These are phyloP conservation scores for Oryza longistaminata DNA, from an alignment of 176 grass and related monocot genomes.

Conservation along the genomic window DNA sequence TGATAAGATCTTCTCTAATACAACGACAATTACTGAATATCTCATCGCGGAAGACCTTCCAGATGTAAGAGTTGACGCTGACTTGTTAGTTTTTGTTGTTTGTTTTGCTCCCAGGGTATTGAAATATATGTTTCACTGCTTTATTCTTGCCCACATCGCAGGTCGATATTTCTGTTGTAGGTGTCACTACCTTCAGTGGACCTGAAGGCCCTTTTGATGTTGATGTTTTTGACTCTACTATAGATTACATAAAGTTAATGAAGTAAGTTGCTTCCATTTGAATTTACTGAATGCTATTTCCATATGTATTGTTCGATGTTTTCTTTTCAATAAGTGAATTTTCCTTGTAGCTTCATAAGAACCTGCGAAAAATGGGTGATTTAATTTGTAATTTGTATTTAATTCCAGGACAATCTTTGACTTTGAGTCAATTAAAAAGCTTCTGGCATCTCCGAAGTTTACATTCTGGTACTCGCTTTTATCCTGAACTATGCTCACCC, in stretches of 20 bases:
- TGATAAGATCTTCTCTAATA: conserved; percentile 87
- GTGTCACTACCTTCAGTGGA: conserved; percentile 77
- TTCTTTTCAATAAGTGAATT: conserved; percentile 27
- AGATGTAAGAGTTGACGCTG: conserved; percentile 52
- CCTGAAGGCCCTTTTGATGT: conserved; percentile 90
- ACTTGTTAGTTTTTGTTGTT: background rate
- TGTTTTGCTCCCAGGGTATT: background rate
- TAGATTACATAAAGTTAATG: conserved; percentile 95
- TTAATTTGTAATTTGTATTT: conserved; percentile 10
- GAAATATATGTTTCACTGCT: conserved; percentile 2
- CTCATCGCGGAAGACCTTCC: conserved; percentile 83
- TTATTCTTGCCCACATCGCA: conserved; percentile 29
- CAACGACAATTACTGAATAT: conserved; percentile 80
- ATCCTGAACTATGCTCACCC: conserved; percentile 1
- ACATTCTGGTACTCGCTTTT: conserved; percentile 77
- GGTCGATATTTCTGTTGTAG: conserved; percentile 85
- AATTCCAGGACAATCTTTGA: conserved; percentile 81
- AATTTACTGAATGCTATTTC: conserved; percentile 5
- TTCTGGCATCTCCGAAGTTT: conserved; percentile 85
- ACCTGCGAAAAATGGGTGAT: background rate
- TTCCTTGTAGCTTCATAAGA: conserved; percentile 4
- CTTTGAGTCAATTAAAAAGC: conserved; percentile 82
- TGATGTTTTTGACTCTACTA: conserved; percentile 90
- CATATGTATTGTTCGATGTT: background rate
- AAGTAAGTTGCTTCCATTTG: conserved; percentile 64